A percentile compares a stretch with the other conserved stretches of the same genome.
These are phyloP conservation scores for Angomonas ambiguus DNA, from an alignment of 208 protist species.

Conservation along the genomic window DNA sequence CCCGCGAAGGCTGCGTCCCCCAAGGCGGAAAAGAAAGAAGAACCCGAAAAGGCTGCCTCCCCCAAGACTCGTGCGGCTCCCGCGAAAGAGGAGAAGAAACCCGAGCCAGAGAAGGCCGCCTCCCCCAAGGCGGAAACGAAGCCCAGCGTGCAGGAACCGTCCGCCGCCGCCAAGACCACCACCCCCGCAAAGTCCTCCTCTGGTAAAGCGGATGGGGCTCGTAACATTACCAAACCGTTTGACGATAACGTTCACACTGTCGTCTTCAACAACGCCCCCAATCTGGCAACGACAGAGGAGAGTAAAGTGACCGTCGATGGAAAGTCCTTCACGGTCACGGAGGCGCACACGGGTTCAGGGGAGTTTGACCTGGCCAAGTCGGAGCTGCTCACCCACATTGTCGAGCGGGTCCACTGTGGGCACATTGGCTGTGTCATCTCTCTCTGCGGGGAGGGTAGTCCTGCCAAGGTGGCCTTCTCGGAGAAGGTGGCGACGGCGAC, in stretches of 20 bases:
- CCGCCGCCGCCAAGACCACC: background rate
- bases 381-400: background rate
- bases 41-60: background rate
- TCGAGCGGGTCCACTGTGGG: background rate
- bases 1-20: background rate
- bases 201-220: background rate
- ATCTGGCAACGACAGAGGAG: background rate
- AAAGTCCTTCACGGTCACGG: background rate
- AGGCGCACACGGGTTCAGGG: background rate
- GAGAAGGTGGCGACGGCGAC: background rate
- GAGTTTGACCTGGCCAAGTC: background rate
- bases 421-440: background rate
- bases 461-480: background rate
- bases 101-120: background rate
- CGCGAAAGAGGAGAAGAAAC: background rate
- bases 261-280: background rate
- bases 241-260: background rate
- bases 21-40: background rate
- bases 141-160: background rate
- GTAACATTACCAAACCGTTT: background rate
- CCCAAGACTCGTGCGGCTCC: background rate
- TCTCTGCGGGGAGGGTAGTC: background rate
- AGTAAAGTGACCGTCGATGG: background rate
- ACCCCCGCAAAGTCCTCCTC: background rate
- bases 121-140: background rate